These are phyloP conservation scores for Dendrothele bispora DNA, from an alignment of 768 basidiomycete species.

Conservation along the genomic window DNA sequence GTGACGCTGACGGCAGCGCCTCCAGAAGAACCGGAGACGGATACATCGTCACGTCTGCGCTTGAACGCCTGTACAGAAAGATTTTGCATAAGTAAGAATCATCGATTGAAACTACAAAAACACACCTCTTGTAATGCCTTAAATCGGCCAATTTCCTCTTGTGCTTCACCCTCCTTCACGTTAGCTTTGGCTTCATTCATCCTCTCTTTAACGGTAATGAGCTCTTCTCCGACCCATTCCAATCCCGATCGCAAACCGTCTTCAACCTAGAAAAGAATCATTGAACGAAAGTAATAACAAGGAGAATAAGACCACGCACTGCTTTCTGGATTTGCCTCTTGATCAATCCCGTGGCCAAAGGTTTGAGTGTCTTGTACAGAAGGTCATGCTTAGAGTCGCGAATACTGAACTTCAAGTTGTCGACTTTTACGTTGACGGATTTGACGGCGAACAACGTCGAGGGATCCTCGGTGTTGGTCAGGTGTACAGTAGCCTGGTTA, in stretches of 20 bases:
- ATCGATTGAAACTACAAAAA: constrained; percentile 7
- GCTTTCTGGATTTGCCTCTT: constrained; percentile 68
- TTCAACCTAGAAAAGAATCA: constrained; percentile 40
- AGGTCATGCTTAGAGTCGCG: constrained; percentile 90
- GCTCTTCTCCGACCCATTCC: constrained; percentile 87
- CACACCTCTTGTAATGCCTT: constrained; percentile 63
- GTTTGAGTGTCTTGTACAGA: constrained; percentile 81
- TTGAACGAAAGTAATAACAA: too few relatives aligned
- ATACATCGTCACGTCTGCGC: constrained; percentile 32
- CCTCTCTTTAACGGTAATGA: constrained; percentile 81
- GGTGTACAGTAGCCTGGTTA: constrained; percentile 52
- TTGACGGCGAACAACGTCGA: constrained; percentile 74
- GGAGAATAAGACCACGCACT: constrained; percentile 15
- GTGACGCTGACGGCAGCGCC: too few relatives aligned
- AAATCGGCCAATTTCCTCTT: constrained; percentile 26
- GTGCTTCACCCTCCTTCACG: not conserved
- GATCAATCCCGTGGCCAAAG: constrained; percentile 78
- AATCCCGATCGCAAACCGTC: constrained; percentile 77
- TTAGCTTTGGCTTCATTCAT: constrained; percentile 62
- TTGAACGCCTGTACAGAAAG: constrained; percentile 49
- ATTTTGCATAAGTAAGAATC: not conserved
- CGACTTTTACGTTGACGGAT: constrained; percentile 76
- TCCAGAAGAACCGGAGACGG: too few relatives aligned
- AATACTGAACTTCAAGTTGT: constrained; percentile 85
- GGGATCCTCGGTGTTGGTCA: constrained; percentile 62